A percentile compares a stretch with the other conserved stretches of the same genome.
Evolutionary conservation across 169 alveolate genomes (phyloP).

Genomic region (Perkinsus olseni): DNA sequence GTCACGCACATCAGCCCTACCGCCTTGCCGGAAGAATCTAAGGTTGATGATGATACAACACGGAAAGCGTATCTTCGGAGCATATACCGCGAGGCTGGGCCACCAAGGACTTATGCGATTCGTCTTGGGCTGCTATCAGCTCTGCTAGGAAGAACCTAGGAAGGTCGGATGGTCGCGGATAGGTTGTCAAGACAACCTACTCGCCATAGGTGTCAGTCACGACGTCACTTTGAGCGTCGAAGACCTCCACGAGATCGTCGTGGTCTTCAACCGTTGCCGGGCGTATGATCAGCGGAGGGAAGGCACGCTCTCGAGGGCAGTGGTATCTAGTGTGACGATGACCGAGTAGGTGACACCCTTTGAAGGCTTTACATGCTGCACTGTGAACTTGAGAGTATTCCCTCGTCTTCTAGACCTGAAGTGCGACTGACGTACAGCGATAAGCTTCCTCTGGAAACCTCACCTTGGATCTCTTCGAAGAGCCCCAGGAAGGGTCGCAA

Average conservation of each 20-base stretch:
- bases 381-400: background rate
- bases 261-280: slow-evolving; percentile 73
- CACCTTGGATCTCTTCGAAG: background rate
- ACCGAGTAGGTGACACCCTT: no score
- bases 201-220: slow-evolving; percentile 75
- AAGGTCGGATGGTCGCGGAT: background rate
- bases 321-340: background rate
- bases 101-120: slow-evolving; percentile 56
- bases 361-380: background rate
- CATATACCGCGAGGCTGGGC: slow-evolving; percentile 33
- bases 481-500: background rate
- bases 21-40: no score
- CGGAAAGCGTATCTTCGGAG: no score
- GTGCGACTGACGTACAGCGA: background rate
- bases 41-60: no score
- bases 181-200: background rate
- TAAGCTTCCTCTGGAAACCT: background rate
- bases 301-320: background rate
- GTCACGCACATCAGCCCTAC: slow-evolving; percentile 72
- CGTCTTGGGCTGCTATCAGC: slow-evolving; percentile 70
- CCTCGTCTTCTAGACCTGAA: background rate
- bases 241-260: slow-evolving; percentile 73
- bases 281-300: slow-evolving; percentile 63
- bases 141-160: slow-evolving; percentile 66
- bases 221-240: slow-evolving; percentile 65